Conservation (phyloP, 1,284 basidiomycete genomes). For the Anthracocystis walkeri region DNA sequence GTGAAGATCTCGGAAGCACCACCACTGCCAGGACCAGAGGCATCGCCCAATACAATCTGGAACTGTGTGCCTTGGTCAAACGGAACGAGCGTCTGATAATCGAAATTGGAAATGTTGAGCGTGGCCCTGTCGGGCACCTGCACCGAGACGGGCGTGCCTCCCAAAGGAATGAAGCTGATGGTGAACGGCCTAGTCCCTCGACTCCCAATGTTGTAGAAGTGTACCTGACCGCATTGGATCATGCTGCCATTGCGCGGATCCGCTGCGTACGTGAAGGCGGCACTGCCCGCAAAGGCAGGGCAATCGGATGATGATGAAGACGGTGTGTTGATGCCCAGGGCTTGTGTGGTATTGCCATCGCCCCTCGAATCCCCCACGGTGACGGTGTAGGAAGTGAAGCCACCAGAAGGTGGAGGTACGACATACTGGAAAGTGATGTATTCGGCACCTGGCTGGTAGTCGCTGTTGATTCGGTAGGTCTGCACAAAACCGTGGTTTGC, state of each 20-base stretch:
- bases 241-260: slow-evolving; percentile 42
- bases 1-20: slow-evolving; percentile 50
- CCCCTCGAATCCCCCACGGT: slow-evolving; percentile 47
- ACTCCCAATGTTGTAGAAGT: slow-evolving; percentile 51
- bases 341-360: slow-evolving; percentile 50
- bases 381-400: slow-evolving; percentile 45
- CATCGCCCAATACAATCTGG: slow-evolving; percentile 50
- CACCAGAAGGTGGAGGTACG: slow-evolving; percentile 36
- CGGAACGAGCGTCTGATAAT: slow-evolving; percentile 35
- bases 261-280: slow-evolving; percentile 44
- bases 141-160: slow-evolving; percentile 39
- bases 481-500: slow-evolving; percentile 46
- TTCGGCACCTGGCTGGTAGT: slow-evolving; percentile 44
- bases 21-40: slow-evolving; percentile 46
- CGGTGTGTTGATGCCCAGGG: slow-evolving; percentile 33
- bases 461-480: slow-evolving; percentile 43
- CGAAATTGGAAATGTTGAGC: slow-evolving; percentile 47
- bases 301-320: slow-evolving; percentile 24
- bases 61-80: slow-evolving; percentile 52
- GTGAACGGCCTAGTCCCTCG: slow-evolving; percentile 55
- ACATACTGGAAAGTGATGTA: slow-evolving; percentile 55
- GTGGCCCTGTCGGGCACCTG: slow-evolving; percentile 39
- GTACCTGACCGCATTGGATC: slow-evolving; percentile 49
- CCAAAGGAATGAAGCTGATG: slow-evolving; percentile 51
- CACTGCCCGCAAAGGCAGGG: slow-evolving; percentile 39